Percentiles rank a stretch among this genome's conserved stretches.
Conservation (phyloP, 192 early-diverging fungal species). For the Backusella sp. region DNA sequence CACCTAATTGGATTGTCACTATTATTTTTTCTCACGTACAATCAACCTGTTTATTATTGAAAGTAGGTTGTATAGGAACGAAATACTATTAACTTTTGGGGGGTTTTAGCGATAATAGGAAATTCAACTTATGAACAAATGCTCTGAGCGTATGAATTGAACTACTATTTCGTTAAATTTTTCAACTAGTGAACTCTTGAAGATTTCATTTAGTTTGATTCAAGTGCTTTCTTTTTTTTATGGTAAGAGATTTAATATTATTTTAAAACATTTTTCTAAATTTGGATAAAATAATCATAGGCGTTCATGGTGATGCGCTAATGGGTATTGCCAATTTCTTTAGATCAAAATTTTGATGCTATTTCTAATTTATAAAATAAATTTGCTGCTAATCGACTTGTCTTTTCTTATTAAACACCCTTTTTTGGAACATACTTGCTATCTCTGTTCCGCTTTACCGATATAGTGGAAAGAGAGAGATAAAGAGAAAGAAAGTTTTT, state of each 20-base stretch:
- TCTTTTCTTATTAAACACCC: not conserved
- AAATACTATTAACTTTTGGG: not conserved
- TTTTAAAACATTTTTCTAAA: not conserved
- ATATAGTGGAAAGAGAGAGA: not conserved
- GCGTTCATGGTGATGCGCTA: not conserved
- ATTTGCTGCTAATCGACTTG: not conserved
- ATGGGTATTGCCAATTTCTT: not conserved
- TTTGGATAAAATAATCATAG: not conserved
- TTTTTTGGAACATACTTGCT: not conserved
- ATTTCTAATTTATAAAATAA: not conserved
- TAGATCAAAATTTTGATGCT: not conserved
- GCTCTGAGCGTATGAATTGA: not conserved
- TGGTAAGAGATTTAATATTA: not conserved
- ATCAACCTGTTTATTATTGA: not conserved
- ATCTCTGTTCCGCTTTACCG: not conserved
- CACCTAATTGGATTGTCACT: not conserved
- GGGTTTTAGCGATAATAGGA: not conserved
- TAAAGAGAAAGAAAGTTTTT: not conserved
- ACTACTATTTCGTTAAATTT: not conserved
- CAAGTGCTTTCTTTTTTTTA: not conserved
- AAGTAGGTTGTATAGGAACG: not conserved
- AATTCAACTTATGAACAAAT: not conserved
- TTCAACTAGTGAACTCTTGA: not conserved
- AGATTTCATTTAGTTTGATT: not conserved
- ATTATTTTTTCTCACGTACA: not conserved